Evolutionary conservation across 352 stramenopile genomes (phyloP).

Genomic region (Pythium brassicae): DNA sequence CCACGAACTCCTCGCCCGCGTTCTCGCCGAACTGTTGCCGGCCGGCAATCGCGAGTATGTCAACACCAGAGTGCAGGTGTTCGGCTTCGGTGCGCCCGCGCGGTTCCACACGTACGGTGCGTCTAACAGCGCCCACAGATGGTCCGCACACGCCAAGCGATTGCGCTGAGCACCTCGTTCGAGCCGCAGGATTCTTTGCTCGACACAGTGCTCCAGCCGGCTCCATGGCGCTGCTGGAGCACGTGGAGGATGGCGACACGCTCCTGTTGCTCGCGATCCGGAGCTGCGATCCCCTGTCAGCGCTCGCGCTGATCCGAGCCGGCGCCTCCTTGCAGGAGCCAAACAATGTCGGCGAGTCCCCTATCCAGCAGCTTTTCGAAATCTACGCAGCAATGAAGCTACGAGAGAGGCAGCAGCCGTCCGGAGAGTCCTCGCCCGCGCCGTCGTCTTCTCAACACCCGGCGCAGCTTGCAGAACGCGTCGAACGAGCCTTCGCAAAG

Average conservation of each 20-base stretch:
- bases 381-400: constrained; percentile 27
- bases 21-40: constrained; percentile 37
- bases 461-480: background rate
- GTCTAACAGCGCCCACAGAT: background rate
- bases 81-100: constrained; percentile 42
- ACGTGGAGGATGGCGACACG: constrained; percentile 41
- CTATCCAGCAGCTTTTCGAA: constrained; percentile 33
- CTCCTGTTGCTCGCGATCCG: constrained; percentile 49
- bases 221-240: constrained; percentile 25
- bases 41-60: constrained; percentile 15
- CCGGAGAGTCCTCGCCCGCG: background rate
- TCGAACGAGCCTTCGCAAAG: constrained; percentile 5
- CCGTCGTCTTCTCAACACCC: background rate
- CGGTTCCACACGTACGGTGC: constrained; percentile 50
- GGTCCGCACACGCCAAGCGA: too few species aligned
- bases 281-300: constrained; percentile 27
- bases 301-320: constrained; percentile 24
- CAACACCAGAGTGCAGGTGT: constrained; percentile 30
- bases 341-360: constrained; percentile 28
- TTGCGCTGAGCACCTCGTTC: background rate
- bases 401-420: constrained; percentile 2
- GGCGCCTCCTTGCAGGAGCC: constrained; percentile 23
- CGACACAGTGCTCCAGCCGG: background rate
- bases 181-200: constrained; percentile 50
- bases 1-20: constrained; percentile 22